Percentiles rank a stretch among this genome's conserved stretches.
phyloP scores from a whole-genome alignment of 2,329 filamentous ascomycete genomes.

The Fusarium haematococcum region DNA sequence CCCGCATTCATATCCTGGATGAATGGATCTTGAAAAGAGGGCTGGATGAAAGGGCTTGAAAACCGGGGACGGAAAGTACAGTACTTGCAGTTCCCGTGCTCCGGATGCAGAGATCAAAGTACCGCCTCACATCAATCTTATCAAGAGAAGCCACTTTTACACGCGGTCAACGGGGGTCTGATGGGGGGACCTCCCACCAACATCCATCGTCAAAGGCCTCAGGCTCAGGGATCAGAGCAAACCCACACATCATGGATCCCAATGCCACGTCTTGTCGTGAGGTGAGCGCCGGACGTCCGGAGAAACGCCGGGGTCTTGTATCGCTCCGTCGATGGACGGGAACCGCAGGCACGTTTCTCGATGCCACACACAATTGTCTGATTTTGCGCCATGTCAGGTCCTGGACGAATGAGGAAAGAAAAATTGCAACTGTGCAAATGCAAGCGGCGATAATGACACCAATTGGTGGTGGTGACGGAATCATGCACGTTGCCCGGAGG shows the following conservation, averaged over 20 bases:
- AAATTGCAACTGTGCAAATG: not conserved
- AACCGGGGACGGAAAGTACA: constrained; percentile 19
- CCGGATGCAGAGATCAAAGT: constrained; percentile 27
- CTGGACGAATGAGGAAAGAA: not conserved
- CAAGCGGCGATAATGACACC: not conserved
- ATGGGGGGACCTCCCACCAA: not conserved
- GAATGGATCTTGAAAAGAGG: constrained; percentile 12
- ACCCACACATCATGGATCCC: constrained; percentile 15
- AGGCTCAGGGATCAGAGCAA: constrained; percentile 18
- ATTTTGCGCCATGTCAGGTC: not conserved
- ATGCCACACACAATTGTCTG: not conserved
- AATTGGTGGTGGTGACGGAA: not conserved
- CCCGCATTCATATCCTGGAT: constrained; percentile 1
- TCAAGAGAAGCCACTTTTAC: constrained; percentile 10
- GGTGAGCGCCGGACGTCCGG: constrained; percentile 30
- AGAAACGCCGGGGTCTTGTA: constrained; percentile 32
- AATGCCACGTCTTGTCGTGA: constrained; percentile 9
- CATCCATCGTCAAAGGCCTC: constrained; percentile 2
- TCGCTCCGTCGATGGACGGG: constrained; percentile 2
- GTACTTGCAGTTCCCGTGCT: constrained; percentile 26
- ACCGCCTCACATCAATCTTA: constrained; percentile 10
- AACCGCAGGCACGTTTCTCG: not conserved
- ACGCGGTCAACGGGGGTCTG: not conserved
- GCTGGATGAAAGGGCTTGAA: constrained; percentile 28
- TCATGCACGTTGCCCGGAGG: constrained; percentile 9